phyloP scores from a whole-genome alignment of 2,329 filamentous ascomycete genomes.

The Pyrenophora seminiperda region DNA sequence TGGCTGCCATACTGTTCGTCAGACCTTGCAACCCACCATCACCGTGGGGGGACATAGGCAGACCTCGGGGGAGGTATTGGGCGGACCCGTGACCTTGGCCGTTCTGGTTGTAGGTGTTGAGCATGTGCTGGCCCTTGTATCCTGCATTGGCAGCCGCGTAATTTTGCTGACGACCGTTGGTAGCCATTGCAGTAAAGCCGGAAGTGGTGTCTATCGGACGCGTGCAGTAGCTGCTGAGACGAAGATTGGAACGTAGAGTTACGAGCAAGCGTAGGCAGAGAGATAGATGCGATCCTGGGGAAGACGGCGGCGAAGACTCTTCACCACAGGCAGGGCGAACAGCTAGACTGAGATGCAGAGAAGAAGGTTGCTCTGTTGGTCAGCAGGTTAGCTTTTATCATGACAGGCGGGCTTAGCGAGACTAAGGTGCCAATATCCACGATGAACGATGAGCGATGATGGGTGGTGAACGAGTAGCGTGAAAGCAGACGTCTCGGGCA shows the following conservation, averaged over 20 bases:
- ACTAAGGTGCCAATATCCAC: neutral
- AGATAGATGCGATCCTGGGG: constrained; percentile 12
- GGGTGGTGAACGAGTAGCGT: neutral
- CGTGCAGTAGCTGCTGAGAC: constrained; percentile 3
- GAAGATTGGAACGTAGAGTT: constrained; percentile 3
- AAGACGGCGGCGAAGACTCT: constrained; percentile 19
- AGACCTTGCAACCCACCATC: constrained; percentile 41
- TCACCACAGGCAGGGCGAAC: constrained; percentile 22
- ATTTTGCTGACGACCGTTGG: constrained; percentile 40
- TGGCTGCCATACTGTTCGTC: constrained; percentile 43
- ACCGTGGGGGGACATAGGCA: constrained; percentile 40
- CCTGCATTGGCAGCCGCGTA: constrained; percentile 31
- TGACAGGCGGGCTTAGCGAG: neutral
- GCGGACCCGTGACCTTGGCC: constrained; percentile 39
- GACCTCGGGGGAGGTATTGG: constrained; percentile 45
- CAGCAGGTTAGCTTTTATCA: constrained; percentile 19
- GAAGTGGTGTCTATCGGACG: constrained; percentile 2
- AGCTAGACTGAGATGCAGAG: constrained; percentile 38
- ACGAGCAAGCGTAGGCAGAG: constrained; percentile 10
- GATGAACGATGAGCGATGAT: constrained; percentile 32
- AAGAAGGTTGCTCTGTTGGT: constrained; percentile 41
- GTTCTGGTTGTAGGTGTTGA: constrained; percentile 36
- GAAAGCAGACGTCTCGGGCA: constrained; percentile 7
- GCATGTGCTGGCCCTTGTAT: constrained; percentile 43
- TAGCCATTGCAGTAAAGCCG: constrained; percentile 28